Evolutionary conservation across 352 stramenopile genomes (phyloP).

Genomic region (Phytophthora citrophthora): DNA sequence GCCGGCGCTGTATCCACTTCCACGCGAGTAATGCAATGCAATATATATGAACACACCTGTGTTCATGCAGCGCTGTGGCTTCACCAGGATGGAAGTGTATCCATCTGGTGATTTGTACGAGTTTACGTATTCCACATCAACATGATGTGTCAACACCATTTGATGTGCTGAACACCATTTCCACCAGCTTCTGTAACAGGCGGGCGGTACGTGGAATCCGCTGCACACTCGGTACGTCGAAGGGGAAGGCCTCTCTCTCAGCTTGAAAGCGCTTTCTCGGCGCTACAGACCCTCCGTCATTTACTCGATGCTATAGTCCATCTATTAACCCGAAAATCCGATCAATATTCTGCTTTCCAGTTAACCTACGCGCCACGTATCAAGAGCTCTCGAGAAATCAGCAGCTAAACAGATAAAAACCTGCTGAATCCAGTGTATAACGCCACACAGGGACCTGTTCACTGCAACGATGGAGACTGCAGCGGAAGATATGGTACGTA

Average conservation of each 20-base stretch:
- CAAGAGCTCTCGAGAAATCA: slow-evolving; percentile 15
- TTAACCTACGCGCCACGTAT: slow-evolving; percentile 8
- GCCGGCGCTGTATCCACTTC: background rate
- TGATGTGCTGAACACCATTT: slow-evolving; percentile 10
- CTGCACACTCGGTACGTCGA: slow-evolving; percentile 26
- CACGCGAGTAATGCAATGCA: background rate
- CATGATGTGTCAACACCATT: background rate
- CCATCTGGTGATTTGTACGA: too few relatives aligned
- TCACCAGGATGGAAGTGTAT: too few relatives aligned
- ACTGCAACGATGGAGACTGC: slow-evolving; percentile 26
- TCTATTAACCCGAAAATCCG: slow-evolving; percentile 8
- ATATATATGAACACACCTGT: too few relatives aligned
- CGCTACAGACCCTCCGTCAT: background rate
- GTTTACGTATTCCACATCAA: background rate
- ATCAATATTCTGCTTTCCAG: slow-evolving; percentile 2
- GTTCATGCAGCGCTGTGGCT: too few relatives aligned
- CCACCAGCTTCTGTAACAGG: slow-evolving; percentile 16
- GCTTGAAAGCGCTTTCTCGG: background rate
- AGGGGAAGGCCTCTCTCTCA: slow-evolving; percentile 10
- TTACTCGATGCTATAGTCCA: background rate
- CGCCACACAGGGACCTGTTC: background rate
- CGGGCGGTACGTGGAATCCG: slow-evolving; percentile 16
- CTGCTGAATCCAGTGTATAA: slow-evolving; percentile 12
- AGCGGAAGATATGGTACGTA: slow-evolving; percentile 31
- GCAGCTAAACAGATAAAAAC: slow-evolving; percentile 10